Conservation (phyloP, 331 rosid genomes). For the Quercus tomentella region DNA sequence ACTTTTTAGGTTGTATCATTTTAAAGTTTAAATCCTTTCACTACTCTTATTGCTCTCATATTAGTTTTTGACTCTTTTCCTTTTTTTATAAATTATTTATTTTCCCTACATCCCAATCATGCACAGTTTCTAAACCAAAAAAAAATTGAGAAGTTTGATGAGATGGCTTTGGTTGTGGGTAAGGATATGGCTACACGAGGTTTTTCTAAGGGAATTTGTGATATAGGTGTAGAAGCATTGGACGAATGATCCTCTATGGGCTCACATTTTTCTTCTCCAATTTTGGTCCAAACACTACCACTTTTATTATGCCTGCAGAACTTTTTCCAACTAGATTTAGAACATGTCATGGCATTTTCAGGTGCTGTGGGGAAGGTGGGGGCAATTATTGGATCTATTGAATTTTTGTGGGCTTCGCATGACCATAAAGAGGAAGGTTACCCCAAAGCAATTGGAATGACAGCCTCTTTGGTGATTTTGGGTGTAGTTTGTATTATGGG, state of each 20-base stretch:
- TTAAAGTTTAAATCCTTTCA: too few relatives aligned
- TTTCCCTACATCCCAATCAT: too few relatives aligned
- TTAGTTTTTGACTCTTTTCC: too few relatives aligned
- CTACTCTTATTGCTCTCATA: too few relatives aligned
- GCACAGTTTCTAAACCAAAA: too few relatives aligned
- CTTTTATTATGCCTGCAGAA: constrained; percentile 37
- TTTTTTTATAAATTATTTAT: too few relatives aligned
- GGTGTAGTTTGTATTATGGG: not conserved
- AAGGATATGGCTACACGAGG: too few relatives aligned
- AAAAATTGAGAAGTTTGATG: too few relatives aligned
- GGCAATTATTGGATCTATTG: not conserved
- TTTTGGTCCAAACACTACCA: constrained; percentile 38
- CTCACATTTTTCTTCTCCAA: constrained; percentile 36
- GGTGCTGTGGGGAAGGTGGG: not conserved
- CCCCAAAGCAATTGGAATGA: not conserved
- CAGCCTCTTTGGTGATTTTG: not conserved
- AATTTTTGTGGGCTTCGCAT: not conserved
- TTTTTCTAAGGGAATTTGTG: too few relatives aligned
- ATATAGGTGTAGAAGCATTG: too few relatives aligned
- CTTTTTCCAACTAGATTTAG: constrained; percentile 36
- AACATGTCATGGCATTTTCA: not conserved
- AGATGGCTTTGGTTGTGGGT: too few relatives aligned
- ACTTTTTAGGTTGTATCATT: too few relatives aligned
- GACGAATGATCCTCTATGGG: constrained; percentile 13
- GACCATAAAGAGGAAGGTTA: not conserved